Conservation (phyloP, 495 filamentous ascomycete species). For the Astrothelium subdiscretum region DNA sequence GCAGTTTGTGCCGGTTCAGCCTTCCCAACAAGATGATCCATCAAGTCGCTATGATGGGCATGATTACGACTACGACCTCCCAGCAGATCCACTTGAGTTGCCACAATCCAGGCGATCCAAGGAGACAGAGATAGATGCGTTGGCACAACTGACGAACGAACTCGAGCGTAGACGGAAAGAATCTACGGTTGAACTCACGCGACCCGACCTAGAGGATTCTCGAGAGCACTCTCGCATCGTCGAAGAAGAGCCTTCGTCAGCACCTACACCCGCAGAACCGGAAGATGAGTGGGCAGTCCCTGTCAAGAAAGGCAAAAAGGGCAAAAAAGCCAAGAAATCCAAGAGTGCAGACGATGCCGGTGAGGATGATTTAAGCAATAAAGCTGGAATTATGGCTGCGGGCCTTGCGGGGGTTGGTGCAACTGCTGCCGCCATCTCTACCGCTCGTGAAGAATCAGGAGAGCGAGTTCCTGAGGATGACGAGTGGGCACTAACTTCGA, state of each 20-base stretch:
- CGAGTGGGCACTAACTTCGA: background rate
- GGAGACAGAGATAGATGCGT: background rate
- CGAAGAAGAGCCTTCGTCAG: background rate
- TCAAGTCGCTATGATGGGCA: background rate
- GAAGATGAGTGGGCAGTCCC: conserved; percentile 4
- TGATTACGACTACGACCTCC: background rate
- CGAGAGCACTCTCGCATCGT: background rate
- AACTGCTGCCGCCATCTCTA: background rate
- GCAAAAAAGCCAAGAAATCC: background rate
- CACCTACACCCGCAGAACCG: background rate
- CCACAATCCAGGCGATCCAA: background rate
- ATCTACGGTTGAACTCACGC: background rate
- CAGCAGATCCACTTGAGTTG: background rate
- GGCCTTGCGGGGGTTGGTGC: background rate
- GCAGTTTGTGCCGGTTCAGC: too few species aligned
- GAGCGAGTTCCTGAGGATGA: background rate
- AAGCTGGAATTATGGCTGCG: background rate
- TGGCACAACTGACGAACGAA: background rate
- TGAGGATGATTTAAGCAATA: background rate
- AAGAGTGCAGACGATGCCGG: background rate
- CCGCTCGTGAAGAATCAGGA: background rate
- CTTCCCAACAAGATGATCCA: background rate
- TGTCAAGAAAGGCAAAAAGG: conserved; percentile 9
- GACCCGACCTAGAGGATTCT: background rate
- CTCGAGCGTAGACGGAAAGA: background rate